Evolutionary conservation across 2,329 filamentous ascomycete genomes (phyloP).

Genomic region (Penicillium hesseltinei): DNA sequence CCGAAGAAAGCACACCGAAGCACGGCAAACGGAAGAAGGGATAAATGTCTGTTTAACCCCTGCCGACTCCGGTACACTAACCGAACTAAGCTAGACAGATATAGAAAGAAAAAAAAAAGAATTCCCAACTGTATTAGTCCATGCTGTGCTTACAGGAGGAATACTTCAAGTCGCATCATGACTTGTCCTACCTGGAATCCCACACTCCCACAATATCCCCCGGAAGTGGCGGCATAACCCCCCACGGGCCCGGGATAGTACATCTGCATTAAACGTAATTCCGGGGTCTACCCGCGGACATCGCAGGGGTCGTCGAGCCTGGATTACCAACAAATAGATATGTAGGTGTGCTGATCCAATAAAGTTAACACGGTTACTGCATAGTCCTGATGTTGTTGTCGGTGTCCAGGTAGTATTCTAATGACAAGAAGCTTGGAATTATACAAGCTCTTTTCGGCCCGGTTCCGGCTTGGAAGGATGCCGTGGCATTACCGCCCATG

Average conservation of each 20-base stretch:
- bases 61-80: background rate
- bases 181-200: background rate
- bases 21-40: constrained; percentile 1
- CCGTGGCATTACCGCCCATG: background rate
- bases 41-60: constrained; percentile 1
- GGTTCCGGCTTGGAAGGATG: background rate
- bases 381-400: background rate
- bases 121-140: background rate
- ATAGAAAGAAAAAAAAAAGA: background rate
- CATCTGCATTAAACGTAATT: constrained; percentile 1
- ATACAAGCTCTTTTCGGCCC: constrained; percentile 3
- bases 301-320: background rate
- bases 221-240: background rate
- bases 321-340: background rate
- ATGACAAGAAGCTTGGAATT: background rate
- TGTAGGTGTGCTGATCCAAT: background rate
- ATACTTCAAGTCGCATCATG: background rate
- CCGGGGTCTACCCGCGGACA: background rate
- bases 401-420: background rate
- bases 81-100: background rate
- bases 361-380: background rate
- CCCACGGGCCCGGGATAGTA: background rate
- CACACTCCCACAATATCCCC: background rate
- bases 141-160: background rate
- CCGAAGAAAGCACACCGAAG: background rate